These are phyloP conservation scores for Phylloporus scabripes DNA, from an alignment of 768 basidiomycete species.

Conservation along the genomic window DNA sequence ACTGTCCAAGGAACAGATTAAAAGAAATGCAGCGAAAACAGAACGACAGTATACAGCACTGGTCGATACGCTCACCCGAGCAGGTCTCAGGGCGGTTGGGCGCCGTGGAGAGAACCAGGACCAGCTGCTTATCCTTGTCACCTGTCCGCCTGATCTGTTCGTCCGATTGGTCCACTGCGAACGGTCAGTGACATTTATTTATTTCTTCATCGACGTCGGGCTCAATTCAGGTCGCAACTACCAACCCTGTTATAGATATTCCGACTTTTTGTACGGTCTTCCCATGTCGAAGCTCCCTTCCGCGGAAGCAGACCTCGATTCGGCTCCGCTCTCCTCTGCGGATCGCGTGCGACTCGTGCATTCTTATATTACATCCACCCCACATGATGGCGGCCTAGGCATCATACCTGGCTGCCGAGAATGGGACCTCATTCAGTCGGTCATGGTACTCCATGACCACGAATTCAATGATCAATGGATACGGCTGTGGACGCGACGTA, in stretches of 20 bases:
- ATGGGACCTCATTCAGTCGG: slow-evolving; percentile 77
- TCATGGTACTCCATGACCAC: slow-evolving; percentile 82
- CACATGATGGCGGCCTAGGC: slow-evolving; percentile 78
- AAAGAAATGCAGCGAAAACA: slow-evolving; percentile 58
- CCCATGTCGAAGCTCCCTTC: slow-evolving; percentile 47
- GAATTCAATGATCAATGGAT: slow-evolving; percentile 79
- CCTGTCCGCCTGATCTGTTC: slow-evolving; percentile 59
- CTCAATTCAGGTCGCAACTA: not conserved
- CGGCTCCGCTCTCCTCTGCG: slow-evolving; percentile 53
- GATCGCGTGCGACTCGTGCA: slow-evolving; percentile 81
- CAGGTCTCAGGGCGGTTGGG: slow-evolving; percentile 67
- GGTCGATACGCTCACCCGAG: slow-evolving; percentile 52
- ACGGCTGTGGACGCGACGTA: slow-evolving; percentile 62
- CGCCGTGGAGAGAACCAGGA: slow-evolving; percentile 72
- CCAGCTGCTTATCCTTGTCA: slow-evolving; percentile 71
- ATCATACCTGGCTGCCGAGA: slow-evolving; percentile 64
- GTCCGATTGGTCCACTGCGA: slow-evolving; percentile 65
- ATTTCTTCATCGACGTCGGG: not conserved
- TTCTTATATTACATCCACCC: slow-evolving; percentile 61
- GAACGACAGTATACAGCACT: slow-evolving; percentile 66
- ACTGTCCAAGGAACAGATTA: slow-evolving; percentile 56
- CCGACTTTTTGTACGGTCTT: slow-evolving; percentile 72
- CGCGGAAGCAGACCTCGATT: slow-evolving; percentile 38
- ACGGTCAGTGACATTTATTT: slow-evolving; percentile 45
- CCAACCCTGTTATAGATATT: slow-evolving; percentile 40